Evolutionary conservation across 768 basidiomycete genomes (phyloP).

Genomic region (Sporobolomyces pararoseus): DNA sequence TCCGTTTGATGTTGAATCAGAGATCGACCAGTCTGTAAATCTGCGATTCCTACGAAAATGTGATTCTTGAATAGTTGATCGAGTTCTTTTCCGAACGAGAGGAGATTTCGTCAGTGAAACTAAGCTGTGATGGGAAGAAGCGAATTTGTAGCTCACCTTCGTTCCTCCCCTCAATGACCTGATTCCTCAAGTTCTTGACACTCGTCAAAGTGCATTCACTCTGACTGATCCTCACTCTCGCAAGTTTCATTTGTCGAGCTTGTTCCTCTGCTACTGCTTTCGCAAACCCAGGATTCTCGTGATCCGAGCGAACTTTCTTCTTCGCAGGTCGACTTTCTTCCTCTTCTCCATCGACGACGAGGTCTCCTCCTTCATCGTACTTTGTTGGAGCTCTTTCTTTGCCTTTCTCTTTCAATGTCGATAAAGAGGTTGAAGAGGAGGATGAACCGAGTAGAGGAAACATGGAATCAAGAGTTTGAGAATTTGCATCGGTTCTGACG

Average conservation of each 20-base stretch:
- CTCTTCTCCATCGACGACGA: neutral
- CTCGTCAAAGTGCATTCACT: slow-evolving; percentile 74
- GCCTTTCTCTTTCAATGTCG: neutral
- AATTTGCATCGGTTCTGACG: slow-evolving; percentile 79
- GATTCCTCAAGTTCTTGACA: slow-evolving; percentile 61
- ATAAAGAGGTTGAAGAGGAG: slow-evolving; percentile 17
- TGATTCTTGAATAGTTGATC: slow-evolving; percentile 79
- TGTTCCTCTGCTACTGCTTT: slow-evolving; percentile 34
- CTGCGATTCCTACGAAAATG: slow-evolving; percentile 87
- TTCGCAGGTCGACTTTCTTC: slow-evolving; percentile 6
- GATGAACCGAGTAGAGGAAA: slow-evolving; percentile 62
- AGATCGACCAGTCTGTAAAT: slow-evolving; percentile 66
- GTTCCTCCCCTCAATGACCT: slow-evolving; percentile 62
- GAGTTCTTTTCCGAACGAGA: slow-evolving; percentile 57
- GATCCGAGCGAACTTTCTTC: slow-evolving; percentile 25
- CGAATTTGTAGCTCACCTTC: slow-evolving; percentile 56
- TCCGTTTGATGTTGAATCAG: slow-evolving; percentile 83
- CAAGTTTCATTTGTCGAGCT: slow-evolving; percentile 28
- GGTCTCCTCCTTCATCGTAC: slow-evolving; percentile 57
- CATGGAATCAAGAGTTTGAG: slow-evolving; percentile 93
- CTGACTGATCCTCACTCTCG: slow-evolving; percentile 57
- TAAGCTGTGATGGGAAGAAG: too few relatives aligned
- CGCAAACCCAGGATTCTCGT: slow-evolving; percentile 32
- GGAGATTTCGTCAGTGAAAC: too few relatives aligned
- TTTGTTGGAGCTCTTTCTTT: slow-evolving; percentile 44